Evolutionary conservation across 78 protist genomes (phyloP).

Genomic region (Planoprotostelium fungivorum): DNA sequence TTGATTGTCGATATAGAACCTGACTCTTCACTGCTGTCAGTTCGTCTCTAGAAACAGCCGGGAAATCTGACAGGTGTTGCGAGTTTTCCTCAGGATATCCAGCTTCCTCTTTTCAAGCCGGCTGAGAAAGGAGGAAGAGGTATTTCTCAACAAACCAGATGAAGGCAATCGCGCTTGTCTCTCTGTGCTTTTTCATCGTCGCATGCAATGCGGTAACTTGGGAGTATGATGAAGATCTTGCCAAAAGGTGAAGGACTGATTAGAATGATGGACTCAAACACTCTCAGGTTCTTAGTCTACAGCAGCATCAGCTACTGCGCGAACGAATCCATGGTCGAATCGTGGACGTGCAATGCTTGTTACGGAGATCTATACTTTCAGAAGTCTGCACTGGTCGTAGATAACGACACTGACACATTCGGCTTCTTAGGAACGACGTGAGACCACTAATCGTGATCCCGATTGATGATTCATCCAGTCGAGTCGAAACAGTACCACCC

Average conservation of each 20-base stretch:
- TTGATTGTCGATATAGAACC: too few species aligned
- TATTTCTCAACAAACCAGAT: too few species aligned
- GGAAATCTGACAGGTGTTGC: too few species aligned
- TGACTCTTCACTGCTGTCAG: too few species aligned
- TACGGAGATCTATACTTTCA: neutral
- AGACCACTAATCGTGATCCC: neutral
- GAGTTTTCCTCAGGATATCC: too few species aligned
- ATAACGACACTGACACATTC: neutral
- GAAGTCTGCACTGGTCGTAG: neutral
- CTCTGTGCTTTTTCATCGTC: too few species aligned
- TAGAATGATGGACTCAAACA: neutral
- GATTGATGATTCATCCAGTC: neutral
- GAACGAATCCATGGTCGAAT: neutral
- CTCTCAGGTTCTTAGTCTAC: neutral
- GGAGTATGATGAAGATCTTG: neutral
- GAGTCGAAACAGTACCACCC: neutral
- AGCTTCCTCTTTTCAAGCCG: too few species aligned
- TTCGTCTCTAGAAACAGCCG: too few species aligned
- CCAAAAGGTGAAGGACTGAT: neutral
- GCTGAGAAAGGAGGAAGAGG: too few species aligned
- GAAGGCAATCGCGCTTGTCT: too few species aligned
- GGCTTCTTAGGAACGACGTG: neutral
- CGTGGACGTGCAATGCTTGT: neutral
- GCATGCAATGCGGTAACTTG: too few species aligned
- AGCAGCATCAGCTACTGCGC: neutral